phyloP scores from a whole-genome alignment of 768 basidiomycete genomes.

The Tulasnella sp. region DNA sequence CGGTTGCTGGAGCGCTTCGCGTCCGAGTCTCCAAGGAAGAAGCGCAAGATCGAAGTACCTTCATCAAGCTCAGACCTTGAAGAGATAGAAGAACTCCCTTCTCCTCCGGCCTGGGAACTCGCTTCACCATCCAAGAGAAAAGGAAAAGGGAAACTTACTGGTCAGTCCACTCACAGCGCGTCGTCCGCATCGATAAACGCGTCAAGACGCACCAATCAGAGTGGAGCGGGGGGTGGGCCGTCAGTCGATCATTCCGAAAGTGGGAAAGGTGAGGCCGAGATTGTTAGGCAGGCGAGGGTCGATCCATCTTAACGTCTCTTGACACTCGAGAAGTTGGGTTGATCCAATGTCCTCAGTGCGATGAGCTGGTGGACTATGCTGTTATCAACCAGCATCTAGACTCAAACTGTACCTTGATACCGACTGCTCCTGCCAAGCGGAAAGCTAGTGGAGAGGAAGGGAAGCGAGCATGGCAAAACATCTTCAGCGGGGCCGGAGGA shows the following conservation, averaged over 20 bases:
- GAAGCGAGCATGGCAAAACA: constrained; percentile 23
- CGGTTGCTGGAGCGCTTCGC: not conserved
- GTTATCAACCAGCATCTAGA: constrained; percentile 24
- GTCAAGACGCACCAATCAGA: not conserved
- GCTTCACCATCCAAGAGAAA: not conserved
- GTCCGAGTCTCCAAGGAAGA: not conserved
- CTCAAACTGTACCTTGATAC: constrained; percentile 7
- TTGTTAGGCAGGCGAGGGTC: not conserved
- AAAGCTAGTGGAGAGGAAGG: not conserved
- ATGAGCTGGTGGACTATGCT: constrained; percentile 12
- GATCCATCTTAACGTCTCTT: not conserved
- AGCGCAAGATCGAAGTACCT: not conserved
- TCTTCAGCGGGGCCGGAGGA: constrained; percentile 5
- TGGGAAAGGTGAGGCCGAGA: not conserved
- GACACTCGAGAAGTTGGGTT: not conserved
- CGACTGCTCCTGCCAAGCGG: not conserved
- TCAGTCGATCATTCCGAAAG: not conserved
- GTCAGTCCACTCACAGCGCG: not conserved
- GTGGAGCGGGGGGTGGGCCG: not conserved
- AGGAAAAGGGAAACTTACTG: not conserved
- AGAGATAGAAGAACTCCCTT: not conserved
- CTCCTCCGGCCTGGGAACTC: not conserved
- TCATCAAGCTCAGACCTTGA: not conserved
- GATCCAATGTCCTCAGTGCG: constrained; percentile 24
- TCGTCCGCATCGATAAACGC: not conserved